Evolutionary conservation across 768 basidiomycete species (phyloP).

Genomic region (Mrakia blollopis): DNA sequence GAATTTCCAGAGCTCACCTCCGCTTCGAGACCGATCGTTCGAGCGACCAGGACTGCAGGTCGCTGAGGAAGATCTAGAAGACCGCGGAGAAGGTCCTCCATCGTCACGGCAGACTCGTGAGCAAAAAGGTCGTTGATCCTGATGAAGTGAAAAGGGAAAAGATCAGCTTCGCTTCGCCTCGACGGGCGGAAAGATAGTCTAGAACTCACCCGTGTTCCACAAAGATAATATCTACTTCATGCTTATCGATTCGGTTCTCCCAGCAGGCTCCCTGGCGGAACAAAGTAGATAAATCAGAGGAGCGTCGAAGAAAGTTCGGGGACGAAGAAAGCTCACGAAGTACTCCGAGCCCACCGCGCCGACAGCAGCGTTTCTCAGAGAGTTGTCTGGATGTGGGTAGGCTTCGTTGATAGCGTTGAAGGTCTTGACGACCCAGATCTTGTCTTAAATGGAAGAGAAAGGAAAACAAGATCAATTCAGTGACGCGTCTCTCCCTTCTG

Average conservation of each 20-base stretch:
- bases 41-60: not conserved
- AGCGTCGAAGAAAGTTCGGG: not conserved
- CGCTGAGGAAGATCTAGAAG: constrained; percentile 1
- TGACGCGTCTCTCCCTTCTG: too few species aligned
- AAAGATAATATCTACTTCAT: constrained; percentile 4
- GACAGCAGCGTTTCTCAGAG: not conserved
- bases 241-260: constrained; percentile 6
- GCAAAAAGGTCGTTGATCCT: constrained; percentile 3
- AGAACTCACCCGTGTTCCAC: constrained; percentile 4
- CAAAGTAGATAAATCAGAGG: too few species aligned
- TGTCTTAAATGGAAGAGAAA: not conserved
- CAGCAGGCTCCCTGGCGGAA: not conserved
- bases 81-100: constrained; percentile 9
- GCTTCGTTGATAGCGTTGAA: constrained; percentile 8
- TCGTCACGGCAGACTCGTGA: not conserved
- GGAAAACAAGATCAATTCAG: not conserved
- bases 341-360: not conserved
- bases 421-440: constrained; percentile 8
- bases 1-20: constrained; percentile 1
- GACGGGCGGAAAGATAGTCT: too few species aligned
- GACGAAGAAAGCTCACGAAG: not conserved
- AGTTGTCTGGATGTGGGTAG: not conserved
- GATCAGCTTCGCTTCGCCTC: not conserved
- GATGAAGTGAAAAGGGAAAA: not conserved
- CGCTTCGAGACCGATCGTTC: not conserved